Conservation (phyloP, 768 basidiomycete genomes). For the Calocybe gangraenosa region DNA sequence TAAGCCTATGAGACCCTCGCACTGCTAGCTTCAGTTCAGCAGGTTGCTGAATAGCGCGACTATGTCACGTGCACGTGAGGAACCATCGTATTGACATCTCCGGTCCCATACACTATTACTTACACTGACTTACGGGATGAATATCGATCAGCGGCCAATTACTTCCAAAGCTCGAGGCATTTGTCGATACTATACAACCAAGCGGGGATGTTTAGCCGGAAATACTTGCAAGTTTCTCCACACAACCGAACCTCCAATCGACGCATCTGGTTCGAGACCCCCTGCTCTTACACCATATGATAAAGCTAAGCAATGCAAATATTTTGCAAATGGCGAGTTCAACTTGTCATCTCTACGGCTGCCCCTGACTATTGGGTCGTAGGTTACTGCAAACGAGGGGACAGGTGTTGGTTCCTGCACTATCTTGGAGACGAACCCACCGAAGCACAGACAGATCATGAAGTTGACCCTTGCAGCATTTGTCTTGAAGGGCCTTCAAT, state of each 20-base stretch:
- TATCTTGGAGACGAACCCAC: constrained; percentile 20
- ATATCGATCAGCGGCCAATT: constrained; percentile 39
- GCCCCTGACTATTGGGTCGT: constrained; percentile 1
- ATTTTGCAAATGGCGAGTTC: constrained; percentile 52
- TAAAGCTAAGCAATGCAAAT: constrained; percentile 64
- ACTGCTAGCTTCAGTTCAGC: no score
- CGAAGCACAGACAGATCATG: constrained; percentile 29
- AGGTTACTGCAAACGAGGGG: constrained; percentile 73
- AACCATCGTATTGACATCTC: no score
- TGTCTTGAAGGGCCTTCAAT: constrained; percentile 70
- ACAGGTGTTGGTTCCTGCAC: constrained; percentile 75
- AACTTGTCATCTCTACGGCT: not conserved
- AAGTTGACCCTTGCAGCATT: constrained; percentile 59
- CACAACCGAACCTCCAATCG: constrained; percentile 28
- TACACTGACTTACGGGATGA: no score
- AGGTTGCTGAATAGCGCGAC: constrained; percentile 8
- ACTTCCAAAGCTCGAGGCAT: constrained; percentile 71
- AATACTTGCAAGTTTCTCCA: constrained; percentile 77
- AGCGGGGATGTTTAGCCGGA: constrained; percentile 68
- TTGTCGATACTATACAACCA: constrained; percentile 61
- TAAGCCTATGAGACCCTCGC: no score
- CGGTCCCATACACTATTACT: no score
- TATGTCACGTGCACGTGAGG: constrained; percentile 10
- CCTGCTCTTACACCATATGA: constrained; percentile 61
- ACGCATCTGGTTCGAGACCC: constrained; percentile 27